Base-by-base conservation (phyloP, 805 yeast species). In the Candida morakotiae region DNA sequence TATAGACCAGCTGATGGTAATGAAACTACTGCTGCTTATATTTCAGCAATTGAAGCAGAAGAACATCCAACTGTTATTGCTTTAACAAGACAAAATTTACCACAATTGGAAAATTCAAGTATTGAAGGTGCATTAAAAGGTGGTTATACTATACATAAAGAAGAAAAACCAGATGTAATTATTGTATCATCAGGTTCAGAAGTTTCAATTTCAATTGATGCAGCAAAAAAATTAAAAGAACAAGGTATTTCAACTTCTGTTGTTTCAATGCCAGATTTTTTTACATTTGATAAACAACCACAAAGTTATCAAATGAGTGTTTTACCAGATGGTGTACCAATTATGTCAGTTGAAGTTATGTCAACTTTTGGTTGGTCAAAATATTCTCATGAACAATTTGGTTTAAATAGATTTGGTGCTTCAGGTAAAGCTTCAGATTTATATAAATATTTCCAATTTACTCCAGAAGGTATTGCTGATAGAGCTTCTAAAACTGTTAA, bases 1-100 rank as follows among this genome's bases (percentile, higher is more conserved):
- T 84, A 91, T 91, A 83, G 95, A 79, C 94, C 95, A 51, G 93
- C 93, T 55, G 95, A 85, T 62, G 91, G 93, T 75, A 84, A 85
- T 63, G 95, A 85, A 67, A 78, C 79, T 40, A 79, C 89, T 49
- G 94, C 91, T 57, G 87, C 94, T 45, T 84, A 84, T 73, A 66
- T 71, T 60, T 71, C 69, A 46, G 81, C 93, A 35, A 54, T 84
- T 46, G 73, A 67, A 56, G 69, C 81, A 33, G 74, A 66, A 38
- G 63, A 67, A 48, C 82, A 89, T 31, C 94, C 94, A 53, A 72
- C 83, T 45, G 66, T 84, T 52, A 69, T 84, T 58, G 89, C 91
- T 47, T 69, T 84, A 51, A 75, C 91, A 45, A 83, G 94, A 81
- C 94, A 84, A 68, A 81, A 81, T 79, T 71, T 84, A 61, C 89